Percentiles rank a stretch among this genome's conserved stretches.
Conservation (phyloP, 352 stramenopile genomes). For the Pythium aphanidermatum region DNA sequence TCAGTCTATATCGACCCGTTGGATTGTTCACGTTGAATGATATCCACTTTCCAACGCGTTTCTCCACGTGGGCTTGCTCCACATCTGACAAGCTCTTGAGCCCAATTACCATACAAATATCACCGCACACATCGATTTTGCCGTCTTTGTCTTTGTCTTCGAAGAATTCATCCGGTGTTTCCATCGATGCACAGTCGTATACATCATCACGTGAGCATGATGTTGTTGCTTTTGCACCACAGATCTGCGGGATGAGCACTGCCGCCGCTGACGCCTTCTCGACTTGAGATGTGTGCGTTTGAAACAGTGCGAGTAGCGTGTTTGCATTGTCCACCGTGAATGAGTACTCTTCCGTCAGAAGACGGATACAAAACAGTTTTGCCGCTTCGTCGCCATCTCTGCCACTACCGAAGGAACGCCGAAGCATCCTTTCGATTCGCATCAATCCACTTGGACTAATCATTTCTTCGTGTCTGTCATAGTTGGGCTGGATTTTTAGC, state of each 20-base stretch:
- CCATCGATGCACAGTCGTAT: slow-evolving; percentile 56
- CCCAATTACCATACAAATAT: slow-evolving; percentile 74
- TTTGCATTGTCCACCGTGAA: slow-evolving; percentile 57
- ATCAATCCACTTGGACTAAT: slow-evolving; percentile 36
- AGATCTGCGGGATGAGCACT: slow-evolving; percentile 59
- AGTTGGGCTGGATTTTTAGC: slow-evolving; percentile 57
- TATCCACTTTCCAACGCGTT: slow-evolving; percentile 73
- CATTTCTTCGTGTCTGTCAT: slow-evolving; percentile 47
- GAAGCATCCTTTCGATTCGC: slow-evolving; percentile 30
- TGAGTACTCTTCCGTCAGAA: slow-evolving; percentile 55
- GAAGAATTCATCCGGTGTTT: slow-evolving; percentile 55
- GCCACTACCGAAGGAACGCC: slow-evolving; percentile 35
- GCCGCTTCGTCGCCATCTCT: slow-evolving; percentile 48
- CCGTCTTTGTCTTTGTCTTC: slow-evolving; percentile 76
- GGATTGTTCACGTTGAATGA: slow-evolving; percentile 70
- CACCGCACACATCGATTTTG: slow-evolving; percentile 74
- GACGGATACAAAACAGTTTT: slow-evolving; percentile 55
- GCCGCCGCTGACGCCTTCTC: slow-evolving; percentile 63
- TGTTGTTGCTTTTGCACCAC: slow-evolving; percentile 11
- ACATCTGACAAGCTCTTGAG: slow-evolving; percentile 55
- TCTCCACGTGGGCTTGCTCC: slow-evolving; percentile 62
- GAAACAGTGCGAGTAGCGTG: slow-evolving; percentile 47
- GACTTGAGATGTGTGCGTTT: slow-evolving; percentile 54
- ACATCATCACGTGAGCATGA: slow-evolving; percentile 24
- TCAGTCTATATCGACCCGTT: slow-evolving; percentile 56